Conservation (phyloP, 2,329 filamentous ascomycete genomes). For the Drechslerella dactyloides region DNA sequence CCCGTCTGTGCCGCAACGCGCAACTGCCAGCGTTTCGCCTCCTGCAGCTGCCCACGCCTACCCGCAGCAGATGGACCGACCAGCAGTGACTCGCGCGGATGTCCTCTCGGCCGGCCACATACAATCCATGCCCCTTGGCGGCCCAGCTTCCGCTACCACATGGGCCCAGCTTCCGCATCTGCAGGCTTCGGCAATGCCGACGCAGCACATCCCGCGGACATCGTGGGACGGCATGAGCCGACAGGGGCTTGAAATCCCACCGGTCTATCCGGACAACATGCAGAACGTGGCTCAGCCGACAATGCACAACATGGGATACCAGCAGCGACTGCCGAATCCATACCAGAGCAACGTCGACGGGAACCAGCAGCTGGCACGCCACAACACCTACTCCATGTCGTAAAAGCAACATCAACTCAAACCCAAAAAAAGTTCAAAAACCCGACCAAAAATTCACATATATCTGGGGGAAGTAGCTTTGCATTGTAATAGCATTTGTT, state of each 20-base stretch:
- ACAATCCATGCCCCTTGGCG: constrained; percentile 33
- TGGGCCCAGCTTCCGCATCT: constrained; percentile 47
- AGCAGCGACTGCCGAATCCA: constrained; percentile 42
- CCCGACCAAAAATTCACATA: neutral
- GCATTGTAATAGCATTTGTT: constrained; percentile 33
- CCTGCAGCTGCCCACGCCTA: constrained; percentile 40
- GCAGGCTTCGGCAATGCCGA: constrained; percentile 35
- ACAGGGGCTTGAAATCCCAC: constrained; percentile 40
- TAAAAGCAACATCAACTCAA: constrained; percentile 15
- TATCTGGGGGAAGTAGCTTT: constrained; percentile 31
- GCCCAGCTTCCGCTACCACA: constrained; percentile 20
- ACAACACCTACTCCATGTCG: constrained; percentile 45
- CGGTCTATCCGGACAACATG: constrained; percentile 40
- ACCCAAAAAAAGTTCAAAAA: neutral
- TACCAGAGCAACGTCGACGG: constrained; percentile 40
- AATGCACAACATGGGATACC: constrained; percentile 42
- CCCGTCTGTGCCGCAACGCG: constrained; percentile 47
- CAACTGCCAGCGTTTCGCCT: constrained; percentile 45
- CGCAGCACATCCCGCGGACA: constrained; percentile 43
- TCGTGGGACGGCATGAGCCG: constrained; percentile 48
- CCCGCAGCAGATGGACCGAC: constrained; percentile 42
- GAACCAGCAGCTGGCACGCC: constrained; percentile 42
- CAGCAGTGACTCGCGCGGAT: constrained; percentile 43
- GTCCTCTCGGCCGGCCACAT: constrained; percentile 41
- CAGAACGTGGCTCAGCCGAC: constrained; percentile 29